Evolutionary conservation across 2,329 filamentous ascomycete species (phyloP).

Genomic region (Colletotrichum caudatum): DNA sequence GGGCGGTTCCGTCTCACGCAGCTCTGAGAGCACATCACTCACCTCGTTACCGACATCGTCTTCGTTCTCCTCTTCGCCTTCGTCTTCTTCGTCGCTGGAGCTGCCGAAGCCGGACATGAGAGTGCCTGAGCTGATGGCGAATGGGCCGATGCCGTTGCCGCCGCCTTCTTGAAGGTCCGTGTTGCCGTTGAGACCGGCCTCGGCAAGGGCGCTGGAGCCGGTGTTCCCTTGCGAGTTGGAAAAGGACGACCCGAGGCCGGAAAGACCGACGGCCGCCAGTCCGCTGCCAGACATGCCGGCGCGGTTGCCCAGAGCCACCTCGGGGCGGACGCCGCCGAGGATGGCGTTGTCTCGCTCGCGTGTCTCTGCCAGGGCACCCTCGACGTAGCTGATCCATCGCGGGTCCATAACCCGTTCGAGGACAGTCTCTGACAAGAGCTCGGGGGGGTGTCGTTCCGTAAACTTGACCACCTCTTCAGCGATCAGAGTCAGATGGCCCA

Average conservation of each 20-base stretch:
- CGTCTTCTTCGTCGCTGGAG: constrained; percentile 95
- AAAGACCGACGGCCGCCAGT: constrained; percentile 57
- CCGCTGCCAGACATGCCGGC: constrained; percentile 64
- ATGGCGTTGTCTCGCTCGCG: constrained; percentile 98
- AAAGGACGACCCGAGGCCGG: constrained; percentile 54
- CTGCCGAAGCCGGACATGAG: constrained; percentile 93
- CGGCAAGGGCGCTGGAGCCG: constrained; percentile 40
- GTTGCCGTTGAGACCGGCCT: constrained; percentile 48
- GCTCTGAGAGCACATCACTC: constrained; percentile 55
- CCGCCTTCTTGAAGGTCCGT: constrained; percentile 76
- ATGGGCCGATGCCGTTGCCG: constrained; percentile 76
- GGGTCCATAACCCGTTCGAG: constrained; percentile 89
- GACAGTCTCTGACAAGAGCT: constrained; percentile 85
- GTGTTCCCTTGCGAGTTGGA: constrained; percentile 44
- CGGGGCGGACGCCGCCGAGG: constrained; percentile 91
- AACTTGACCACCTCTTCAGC: constrained; percentile 99
- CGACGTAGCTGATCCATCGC: constrained; percentile 95
- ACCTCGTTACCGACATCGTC: constrained; percentile 79
- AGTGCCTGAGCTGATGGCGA: constrained; percentile 78
- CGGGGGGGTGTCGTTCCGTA: constrained; percentile 90
- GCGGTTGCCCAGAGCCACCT: constrained; percentile 86
- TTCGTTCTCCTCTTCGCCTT: constrained; percentile 89
- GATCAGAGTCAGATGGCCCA: constrained; percentile 97
- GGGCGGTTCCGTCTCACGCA: constrained; percentile 38
- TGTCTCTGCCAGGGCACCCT: constrained; percentile 91